phyloP scores from a whole-genome alignment of 345 rosid genomes.

The Abelmoschus esculentus region DNA sequence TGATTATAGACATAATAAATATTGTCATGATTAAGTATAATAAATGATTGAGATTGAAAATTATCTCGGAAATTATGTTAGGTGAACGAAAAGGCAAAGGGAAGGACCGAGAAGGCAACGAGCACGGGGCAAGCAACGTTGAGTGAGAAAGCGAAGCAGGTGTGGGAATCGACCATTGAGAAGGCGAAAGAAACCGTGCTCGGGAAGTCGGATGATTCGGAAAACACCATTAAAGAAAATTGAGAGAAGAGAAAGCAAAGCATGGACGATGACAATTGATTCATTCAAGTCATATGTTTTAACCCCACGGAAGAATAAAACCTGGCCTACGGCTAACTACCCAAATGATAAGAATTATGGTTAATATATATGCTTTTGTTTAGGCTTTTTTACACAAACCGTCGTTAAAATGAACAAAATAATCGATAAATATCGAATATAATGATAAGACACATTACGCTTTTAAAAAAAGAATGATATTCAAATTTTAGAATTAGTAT shows the following conservation, averaged over 20 bases:
- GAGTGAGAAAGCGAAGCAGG: constrained; percentile 25
- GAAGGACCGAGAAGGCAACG: not conserved
- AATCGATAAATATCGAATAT: too few relatives aligned
- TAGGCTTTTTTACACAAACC: too few relatives aligned
- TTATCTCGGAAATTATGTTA: not conserved
- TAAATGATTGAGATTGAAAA: too few relatives aligned
- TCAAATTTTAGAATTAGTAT: too few relatives aligned
- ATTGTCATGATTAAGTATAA: too few relatives aligned
- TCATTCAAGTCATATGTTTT: not conserved
- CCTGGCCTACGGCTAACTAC: not conserved
- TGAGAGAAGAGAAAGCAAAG: constrained; percentile 18
- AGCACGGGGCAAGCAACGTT: constrained; percentile 11
- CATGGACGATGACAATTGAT: constrained; percentile 30
- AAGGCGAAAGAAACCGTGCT: constrained; percentile 23
- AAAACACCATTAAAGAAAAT: constrained; percentile 4
- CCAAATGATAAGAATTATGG: too few relatives aligned
- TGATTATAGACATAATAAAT: not conserved
- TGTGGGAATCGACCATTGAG: constrained; percentile 27
- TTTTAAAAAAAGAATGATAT: too few relatives aligned
- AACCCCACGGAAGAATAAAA: not conserved
- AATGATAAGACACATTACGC: too few relatives aligned
- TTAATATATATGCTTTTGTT: too few relatives aligned
- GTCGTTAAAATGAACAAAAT: too few relatives aligned
- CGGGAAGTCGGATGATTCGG: constrained; percentile 24
- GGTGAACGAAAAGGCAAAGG: constrained; percentile 12